Base-by-base conservation (phyloP, 1,284 basidiomycete genomes). In the Naganishia sp. region DNA sequence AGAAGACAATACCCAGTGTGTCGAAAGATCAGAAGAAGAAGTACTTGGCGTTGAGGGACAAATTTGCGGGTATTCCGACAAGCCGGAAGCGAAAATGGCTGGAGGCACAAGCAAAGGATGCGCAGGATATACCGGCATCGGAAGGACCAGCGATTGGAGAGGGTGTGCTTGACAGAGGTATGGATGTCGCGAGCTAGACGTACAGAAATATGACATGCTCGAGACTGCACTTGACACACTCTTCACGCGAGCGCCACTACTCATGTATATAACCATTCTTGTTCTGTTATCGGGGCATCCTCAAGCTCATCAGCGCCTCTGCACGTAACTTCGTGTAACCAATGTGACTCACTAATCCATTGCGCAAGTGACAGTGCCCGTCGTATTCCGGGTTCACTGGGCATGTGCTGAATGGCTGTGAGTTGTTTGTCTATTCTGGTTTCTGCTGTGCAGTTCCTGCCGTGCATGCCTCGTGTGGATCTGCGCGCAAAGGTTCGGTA, bases 1-100 rank as follows among this genome's bases (percentile, higher is more conserved):
- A 86, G 25, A 96, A 95, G 81, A 88, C 96, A 13, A 84, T 86
- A 61, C 93, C 94, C 10, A 94, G 90, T 77, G 95, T 98, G 15
- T 90, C 88, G 55, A 81, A 80, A 13, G 84, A 85, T 49, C 94
- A 98, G 82, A 83, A 92, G 73, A 82, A 84, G 72, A 88, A 88
- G 78, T 98, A 98, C 75, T 87, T 92, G 74, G 83, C 84, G 28
- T 80, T 95, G 69, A 82, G 89, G 67, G 84, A 85, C 53, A 92
- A 89, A 78, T 92, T 93, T 75, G 87, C 89, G 5, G 93, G 92
- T 2, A 71, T 82, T 59, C 81, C 82, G 0, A 73, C 76, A n/a
- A 78, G 74, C 55, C 74, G 77, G 13, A 73, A 75, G 56, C 72
- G 74, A 63, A 71, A 70, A 48, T 70, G 73, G 59, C 71, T 72